phyloP scores from a whole-genome alignment of 208 protist species.

The Trypanosoma avium region DNA sequence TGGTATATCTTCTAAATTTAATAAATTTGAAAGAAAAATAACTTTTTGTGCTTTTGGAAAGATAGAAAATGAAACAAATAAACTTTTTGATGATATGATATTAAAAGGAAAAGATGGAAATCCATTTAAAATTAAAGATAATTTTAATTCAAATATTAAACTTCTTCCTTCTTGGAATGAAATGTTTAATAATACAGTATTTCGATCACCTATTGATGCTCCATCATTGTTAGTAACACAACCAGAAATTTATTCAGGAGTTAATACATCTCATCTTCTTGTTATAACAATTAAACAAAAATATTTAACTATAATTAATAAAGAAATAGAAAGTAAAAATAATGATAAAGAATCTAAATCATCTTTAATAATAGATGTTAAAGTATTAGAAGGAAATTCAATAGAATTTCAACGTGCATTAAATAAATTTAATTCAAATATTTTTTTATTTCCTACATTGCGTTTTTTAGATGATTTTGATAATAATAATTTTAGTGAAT shows the following conservation, averaged over 20 bases:
- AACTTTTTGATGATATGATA: neutral
- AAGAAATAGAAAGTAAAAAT: neutral
- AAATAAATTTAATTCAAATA: neutral
- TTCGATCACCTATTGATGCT: neutral
- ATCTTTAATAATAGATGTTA: neutral
- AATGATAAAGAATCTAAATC: neutral
- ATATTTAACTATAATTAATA: neutral
- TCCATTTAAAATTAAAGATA: slow-evolving; percentile 4
- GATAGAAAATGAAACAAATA: neutral
- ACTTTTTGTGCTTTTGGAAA: slow-evolving; percentile 19
- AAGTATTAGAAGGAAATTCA: slow-evolving; percentile 15
- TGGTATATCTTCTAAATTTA: neutral
- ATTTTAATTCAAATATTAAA: neutral
- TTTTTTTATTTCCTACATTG: slow-evolving; percentile 10
- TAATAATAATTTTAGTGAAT: neutral
- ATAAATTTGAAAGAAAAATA: neutral
- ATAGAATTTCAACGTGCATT: slow-evolving; percentile 14
- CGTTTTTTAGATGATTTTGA: neutral
- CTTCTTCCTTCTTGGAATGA: slow-evolving; percentile 15
- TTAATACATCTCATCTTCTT: neutral
- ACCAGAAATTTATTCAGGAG: neutral
- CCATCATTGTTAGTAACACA: slow-evolving; percentile 8
- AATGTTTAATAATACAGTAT: neutral
- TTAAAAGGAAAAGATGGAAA: slow-evolving; percentile 1
- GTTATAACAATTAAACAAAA: slow-evolving; percentile 3